Percentiles rank a stretch among this genome's conserved stretches.
Evolutionary conservation across 306 rosid species (phyloP).

Genomic region (Gleditsia sinensis): DNA sequence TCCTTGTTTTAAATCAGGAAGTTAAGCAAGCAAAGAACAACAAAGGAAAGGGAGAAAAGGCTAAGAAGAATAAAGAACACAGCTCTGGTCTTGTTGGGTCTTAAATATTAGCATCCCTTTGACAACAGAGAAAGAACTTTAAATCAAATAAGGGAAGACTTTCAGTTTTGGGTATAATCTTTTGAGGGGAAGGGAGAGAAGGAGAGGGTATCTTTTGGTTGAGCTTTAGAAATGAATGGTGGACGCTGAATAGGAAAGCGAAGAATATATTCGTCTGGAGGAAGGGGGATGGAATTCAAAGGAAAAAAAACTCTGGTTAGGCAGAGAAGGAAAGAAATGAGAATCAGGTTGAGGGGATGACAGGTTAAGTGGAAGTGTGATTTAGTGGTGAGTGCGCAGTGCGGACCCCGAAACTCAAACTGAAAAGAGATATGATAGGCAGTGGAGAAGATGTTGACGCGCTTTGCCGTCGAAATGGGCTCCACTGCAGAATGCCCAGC

Average conservation of each 20-base stretch:
- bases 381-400: background rate
- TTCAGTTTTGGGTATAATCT: constrained; percentile 24
- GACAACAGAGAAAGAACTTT: constrained; percentile 23
- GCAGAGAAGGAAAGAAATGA: constrained; percentile 19
- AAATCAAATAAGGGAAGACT: constrained; percentile 34
- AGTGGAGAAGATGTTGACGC: background rate
- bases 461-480: background rate
- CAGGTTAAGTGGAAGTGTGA: background rate
- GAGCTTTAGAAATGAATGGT: constrained; percentile 42
- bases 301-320: background rate
- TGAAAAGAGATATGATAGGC: background rate
- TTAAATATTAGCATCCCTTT: constrained; percentile 32
- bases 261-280: constrained; percentile 55
- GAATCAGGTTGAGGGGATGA: background rate
- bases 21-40: constrained; percentile 16
- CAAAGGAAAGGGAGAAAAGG: constrained; percentile 19
- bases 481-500: too few relatives aligned
- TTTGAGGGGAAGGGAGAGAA: constrained; percentile 16
- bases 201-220: constrained; percentile 27
- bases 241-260: constrained; percentile 39
- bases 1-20: constrained; percentile 18
- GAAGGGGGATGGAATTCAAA: constrained; percentile 28
- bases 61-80: constrained; percentile 36
- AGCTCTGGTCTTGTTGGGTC: constrained; percentile 26
- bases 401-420: background rate